These are phyloP conservation scores for Aspergillus floridensis DNA, from an alignment of 2,329 filamentous ascomycete species.

Conservation along the genomic window DNA sequence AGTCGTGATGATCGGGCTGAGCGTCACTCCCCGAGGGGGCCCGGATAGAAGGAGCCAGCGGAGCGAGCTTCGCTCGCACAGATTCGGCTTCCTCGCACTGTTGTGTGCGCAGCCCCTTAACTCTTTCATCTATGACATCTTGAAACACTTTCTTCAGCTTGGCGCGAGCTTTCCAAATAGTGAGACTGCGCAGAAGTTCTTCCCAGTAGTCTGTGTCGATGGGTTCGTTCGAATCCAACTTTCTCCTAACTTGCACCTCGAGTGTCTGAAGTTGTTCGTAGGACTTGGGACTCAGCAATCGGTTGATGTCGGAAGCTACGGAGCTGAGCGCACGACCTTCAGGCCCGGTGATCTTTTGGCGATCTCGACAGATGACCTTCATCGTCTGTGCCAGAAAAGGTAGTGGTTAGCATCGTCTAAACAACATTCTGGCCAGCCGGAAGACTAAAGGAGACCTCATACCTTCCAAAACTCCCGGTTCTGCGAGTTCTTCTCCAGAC, in stretches of 20 bases:
- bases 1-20: slow-evolving; percentile 33
- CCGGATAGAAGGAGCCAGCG: slow-evolving; percentile 44
- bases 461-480: slow-evolving; percentile 87
- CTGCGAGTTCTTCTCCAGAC: slow-evolving; percentile 71
- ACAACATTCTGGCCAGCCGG: neutral
- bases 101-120: slow-evolving; percentile 63
- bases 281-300: slow-evolving; percentile 78
- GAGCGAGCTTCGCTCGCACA: slow-evolving; percentile 53
- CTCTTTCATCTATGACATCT: slow-evolving; percentile 67
- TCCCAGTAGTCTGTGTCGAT: slow-evolving; percentile 99
- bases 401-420: slow-evolving; percentile 9
- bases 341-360: slow-evolving; percentile 62
- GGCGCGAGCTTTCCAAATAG: slow-evolving; percentile 89
- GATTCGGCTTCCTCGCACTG: slow-evolving; percentile 65
- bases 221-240: slow-evolving; percentile 82
- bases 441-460: slow-evolving; percentile 21
- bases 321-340: slow-evolving; percentile 76
- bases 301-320: slow-evolving; percentile 84
- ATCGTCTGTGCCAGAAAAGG: slow-evolving; percentile 58
- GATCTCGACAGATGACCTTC: slow-evolving; percentile 76
- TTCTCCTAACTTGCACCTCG: slow-evolving; percentile 81
- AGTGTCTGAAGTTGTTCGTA: slow-evolving; percentile 82
- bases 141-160: slow-evolving; percentile 76
- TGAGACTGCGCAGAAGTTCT: slow-evolving; percentile 77
- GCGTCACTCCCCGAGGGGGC: slow-evolving; percentile 8